Percentiles rank a stretch among this genome's conserved stretches.
These are phyloP conservation scores for Mortierella sp. DNA, from an alignment of 371 early-diverging fungal species.

Conservation along the genomic window DNA sequence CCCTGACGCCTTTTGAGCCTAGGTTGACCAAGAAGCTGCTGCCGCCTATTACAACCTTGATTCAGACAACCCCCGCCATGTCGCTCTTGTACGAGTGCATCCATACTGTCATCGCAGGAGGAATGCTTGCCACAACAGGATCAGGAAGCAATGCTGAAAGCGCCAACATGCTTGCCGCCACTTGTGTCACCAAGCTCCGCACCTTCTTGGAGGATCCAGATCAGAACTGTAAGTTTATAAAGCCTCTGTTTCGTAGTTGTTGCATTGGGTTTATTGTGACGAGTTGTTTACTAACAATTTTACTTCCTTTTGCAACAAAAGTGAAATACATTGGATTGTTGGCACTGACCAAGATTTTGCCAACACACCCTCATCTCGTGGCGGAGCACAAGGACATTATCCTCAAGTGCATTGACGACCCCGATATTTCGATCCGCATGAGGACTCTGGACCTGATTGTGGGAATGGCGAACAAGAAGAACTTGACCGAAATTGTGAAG, in stretches of 20 bases:
- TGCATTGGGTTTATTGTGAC: not conserved
- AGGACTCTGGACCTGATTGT: conserved; percentile 89
- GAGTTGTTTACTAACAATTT: not conserved
- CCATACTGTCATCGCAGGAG: conserved; percentile 91
- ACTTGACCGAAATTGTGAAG: conserved; percentile 85
- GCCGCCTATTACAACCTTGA: conserved; percentile 85
- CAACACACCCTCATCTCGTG: conserved; percentile 87
- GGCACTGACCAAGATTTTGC: conserved; percentile 85
- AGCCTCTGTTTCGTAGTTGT: not conserved
- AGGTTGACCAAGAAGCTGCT: conserved; percentile 91
- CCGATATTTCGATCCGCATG: conserved; percentile 91
- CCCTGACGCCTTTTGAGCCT: conserved; percentile 93
- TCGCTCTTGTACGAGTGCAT: conserved; percentile 96
- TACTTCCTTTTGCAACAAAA: conserved; percentile 30
- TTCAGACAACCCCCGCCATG: conserved; percentile 93
- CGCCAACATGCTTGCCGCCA: conserved; percentile 74
- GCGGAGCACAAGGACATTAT: conserved; percentile 87
- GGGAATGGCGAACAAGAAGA: conserved; percentile 86
- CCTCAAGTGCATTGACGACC: conserved; percentile 91
- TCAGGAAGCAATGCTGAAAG: conserved; percentile 70
- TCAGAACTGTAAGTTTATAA: conserved; percentile 82
- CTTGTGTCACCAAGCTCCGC: conserved; percentile 92
- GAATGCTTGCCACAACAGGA: conserved; percentile 77
- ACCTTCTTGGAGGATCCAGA: conserved; percentile 90
- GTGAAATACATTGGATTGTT: conserved; percentile 94